Evolutionary conservation across 1,139 yeast species (phyloP), one percentile per base, ranked within the genome.

Genomic region (Candida sp.): DNA sequence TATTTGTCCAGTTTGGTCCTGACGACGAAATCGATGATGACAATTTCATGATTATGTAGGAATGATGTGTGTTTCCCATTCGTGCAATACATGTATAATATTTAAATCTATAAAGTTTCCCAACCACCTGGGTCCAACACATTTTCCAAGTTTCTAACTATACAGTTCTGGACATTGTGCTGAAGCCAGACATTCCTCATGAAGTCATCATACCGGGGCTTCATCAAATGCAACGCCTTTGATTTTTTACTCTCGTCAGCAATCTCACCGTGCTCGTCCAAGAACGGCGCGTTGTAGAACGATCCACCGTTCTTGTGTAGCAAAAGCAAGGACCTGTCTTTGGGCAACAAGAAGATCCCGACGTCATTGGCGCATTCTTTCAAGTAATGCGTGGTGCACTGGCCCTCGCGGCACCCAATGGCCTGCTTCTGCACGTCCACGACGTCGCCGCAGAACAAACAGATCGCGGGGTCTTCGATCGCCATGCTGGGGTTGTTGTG

Each of bases 101-200:
- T 17, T 34, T 17, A 17, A 9, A 6, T 43, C 61, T 73, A 93
- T 63, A 93, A 73, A 1, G 98, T 90, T 60, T 89, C 96, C 99
- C 99, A 94, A 1, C 98, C 98, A 9, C 98, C 98, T 34, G 89
- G 84, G 68, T 94, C 98, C 35, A 86, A 70, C 6, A 81, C 84
- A 44, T 86, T 84, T 59, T 93, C 98, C 33, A 94, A 76, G 57
- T 85, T 86, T 58, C 98, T 77, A 1, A 91, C 93, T 43, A 93
- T 86, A 50, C 80, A 77, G 59, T 90, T 91, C 2, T 92, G 87
- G 11, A 90, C 76, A 61, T 89, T 90, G 63, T 92, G 96, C 54
- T 83, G 88, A 26, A 93, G 74, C 93, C 98, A 89, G 46, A 90
- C 73, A 35, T 80, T 81, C 51, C 86, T 78, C 22, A 81, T 80